Evolutionary conservation across 176 grass and related monocot genomes (phyloP).

Genomic region (Oryza brachyantha): DNA sequence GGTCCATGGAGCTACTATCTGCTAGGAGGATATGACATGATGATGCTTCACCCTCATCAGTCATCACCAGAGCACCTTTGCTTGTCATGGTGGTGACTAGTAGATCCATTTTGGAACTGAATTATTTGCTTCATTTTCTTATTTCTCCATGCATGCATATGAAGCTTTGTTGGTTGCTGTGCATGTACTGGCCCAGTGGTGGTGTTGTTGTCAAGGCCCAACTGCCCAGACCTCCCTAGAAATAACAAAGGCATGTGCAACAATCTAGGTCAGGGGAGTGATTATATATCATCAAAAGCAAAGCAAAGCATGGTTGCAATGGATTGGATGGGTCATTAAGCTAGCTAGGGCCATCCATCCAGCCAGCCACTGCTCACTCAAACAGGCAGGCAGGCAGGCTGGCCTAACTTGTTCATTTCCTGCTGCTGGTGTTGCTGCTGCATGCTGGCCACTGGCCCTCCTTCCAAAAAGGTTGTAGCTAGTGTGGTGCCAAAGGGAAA

Average conservation of each 20-base stretch:
- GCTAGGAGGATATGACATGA: not conserved
- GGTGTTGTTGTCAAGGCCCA: conserved; percentile 29
- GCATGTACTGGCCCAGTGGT: not conserved
- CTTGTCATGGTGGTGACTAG: conserved; percentile 22
- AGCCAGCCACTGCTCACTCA: not conserved
- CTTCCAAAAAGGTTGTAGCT: conserved; percentile 2
- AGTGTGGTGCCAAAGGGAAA: not conserved
- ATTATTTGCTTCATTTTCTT: conserved; percentile 10
- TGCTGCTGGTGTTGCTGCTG: not conserved
- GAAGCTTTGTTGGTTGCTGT: not conserved
- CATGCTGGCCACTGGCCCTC: conserved; percentile 19
- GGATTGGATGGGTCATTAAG: not conserved
- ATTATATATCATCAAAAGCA: conserved; percentile 2
- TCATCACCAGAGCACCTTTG: conserved; percentile 11
- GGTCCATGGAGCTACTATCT: not conserved
- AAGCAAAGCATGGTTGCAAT: no score
- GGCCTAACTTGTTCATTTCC: conserved; percentile 31
- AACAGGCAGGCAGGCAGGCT: not conserved
- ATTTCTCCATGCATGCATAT: not conserved
- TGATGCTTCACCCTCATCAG: conserved; percentile 14
- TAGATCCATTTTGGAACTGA: conserved; percentile 34
- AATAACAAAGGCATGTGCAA: not conserved
- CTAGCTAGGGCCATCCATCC: not conserved
- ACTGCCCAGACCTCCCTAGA: not conserved
- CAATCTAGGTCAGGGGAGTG: not conserved